A percentile compares a stretch with the other conserved stretches of the same genome.
Evolutionary conservation across 2,329 filamentous ascomycete genomes (phyloP).

Genomic region (Aspergillus clavatus): DNA sequence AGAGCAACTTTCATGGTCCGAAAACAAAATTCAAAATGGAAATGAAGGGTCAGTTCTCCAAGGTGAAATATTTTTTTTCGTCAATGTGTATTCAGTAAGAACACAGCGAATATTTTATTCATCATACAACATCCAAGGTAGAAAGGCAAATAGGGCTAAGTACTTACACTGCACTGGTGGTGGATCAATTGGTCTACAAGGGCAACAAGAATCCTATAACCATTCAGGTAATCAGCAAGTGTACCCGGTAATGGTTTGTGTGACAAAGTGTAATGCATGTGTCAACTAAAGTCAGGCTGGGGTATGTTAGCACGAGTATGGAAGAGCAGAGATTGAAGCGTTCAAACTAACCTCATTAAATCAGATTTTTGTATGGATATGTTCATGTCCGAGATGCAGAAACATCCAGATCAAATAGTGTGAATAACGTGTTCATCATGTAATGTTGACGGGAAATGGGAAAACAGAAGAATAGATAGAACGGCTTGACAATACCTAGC

Average conservation of each 20-base stretch:
- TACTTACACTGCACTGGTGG: conserved; percentile 20
- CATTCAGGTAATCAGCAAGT: conserved; percentile 25
- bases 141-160: background rate
- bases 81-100: conserved; percentile 58
- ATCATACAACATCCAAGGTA: conserved; percentile 43
- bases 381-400: conserved; percentile 54
- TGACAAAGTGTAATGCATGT: conserved; percentile 21
- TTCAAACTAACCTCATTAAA: conserved; percentile 61
- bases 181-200: conserved; percentile 2
- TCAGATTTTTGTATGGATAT: conserved; percentile 63
- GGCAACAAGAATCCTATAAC: conserved; percentile 13
- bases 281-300: conserved; percentile 41
- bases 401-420: conserved; percentile 60
- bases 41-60: conserved; percentile 56
- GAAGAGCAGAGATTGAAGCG: background rate
- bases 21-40: conserved; percentile 8
- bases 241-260: conserved; percentile 19
- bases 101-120: conserved; percentile 60
- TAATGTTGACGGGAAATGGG: conserved; percentile 35
- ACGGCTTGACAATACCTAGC: conserved; percentile 23
- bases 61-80: conserved; percentile 55
- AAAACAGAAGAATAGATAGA: conserved; percentile 12
- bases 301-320: conserved; percentile 29
- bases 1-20: background rate
- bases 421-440: conserved; percentile 66